These are phyloP conservation scores for Chrysoporthe austroafricana DNA, from an alignment of 2,329 filamentous ascomycete species.

Conservation along the genomic window DNA sequence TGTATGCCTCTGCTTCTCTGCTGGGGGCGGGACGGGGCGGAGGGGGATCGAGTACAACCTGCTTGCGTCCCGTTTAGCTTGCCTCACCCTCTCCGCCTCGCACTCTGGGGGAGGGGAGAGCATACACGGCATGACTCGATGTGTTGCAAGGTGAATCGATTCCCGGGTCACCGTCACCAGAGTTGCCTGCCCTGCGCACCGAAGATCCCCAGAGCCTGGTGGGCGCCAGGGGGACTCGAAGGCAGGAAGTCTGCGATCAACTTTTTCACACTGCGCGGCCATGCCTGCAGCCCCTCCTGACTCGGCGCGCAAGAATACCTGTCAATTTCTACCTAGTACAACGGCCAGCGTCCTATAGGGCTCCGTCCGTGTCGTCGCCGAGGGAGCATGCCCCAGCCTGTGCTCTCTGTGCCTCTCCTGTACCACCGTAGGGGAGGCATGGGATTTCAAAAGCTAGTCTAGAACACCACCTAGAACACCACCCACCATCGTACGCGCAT, in stretches of 20 bases:
- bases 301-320: neutral
- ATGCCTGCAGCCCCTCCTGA: slow-evolving; percentile 2
- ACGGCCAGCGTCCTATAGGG: neutral
- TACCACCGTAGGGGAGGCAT: neutral
- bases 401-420: neutral
- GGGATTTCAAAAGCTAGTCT: neutral
- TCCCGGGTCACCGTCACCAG: neutral
- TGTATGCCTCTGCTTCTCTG: neutral
- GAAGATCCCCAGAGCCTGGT: too few species aligned
- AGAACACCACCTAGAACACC: neutral
- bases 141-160: neutral
- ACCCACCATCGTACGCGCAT: neutral
- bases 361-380: neutral
- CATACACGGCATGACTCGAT: neutral
- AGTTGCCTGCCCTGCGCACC: too few species aligned
- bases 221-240: too few species aligned
- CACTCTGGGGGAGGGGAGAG: neutral
- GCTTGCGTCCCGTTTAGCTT: neutral
- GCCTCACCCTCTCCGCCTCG: neutral
- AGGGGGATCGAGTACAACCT: neutral
- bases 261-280: neutral
- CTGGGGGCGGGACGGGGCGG: too few species aligned
- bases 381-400: neutral
- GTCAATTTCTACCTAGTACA: neutral
- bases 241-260: neutral